Base-by-base conservation (phyloP, 768 basidiomycete genomes). In the Pseudohyphozyma bogoriensis region DNA sequence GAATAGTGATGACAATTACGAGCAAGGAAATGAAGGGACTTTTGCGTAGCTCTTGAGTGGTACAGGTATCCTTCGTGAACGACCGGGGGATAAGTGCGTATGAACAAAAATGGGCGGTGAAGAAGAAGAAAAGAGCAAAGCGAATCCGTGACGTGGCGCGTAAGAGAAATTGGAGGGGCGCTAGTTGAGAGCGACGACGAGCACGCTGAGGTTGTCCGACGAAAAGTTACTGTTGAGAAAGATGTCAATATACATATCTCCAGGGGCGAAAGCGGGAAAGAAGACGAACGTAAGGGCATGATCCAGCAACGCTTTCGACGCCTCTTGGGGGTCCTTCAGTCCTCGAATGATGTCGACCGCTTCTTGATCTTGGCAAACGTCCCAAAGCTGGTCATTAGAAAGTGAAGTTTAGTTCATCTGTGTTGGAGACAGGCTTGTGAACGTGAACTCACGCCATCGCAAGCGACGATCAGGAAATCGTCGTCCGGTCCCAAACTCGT, bases 201-300 rank as follows among this genome's bases (percentile, higher is more conserved):
- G 73, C 32, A 89, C 86, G 37, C 88, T 92, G 52, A 97, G 84
- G 75, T 99, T 99, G 74, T 99, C 95, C 44, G 86, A 87, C 20
- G 91, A 91, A 75, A 89, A 92, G 71, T 61, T 40, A 6, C 55
- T 64, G 56, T n/a, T 13, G 33, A 5, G 18, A 28, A 28, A 13
- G 10, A 22, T 4, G 40, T 8, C 32, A 33, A 22, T 2, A 32
- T 15, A 40, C 33, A 12, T 18, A 12, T 13, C 7, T 26, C 36
- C 12, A 32, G 40, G 16, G 28, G 26, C n/a, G 10, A 20, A 46
- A 49, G 33, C 51, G 24, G 33, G 36, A 37, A 35, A n/a, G 39
- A 51, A 20, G 28, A 36, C 35, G 15, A 22, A 61, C 50, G 18
- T 18, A 10, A 95, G 79, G 22, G 95, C 95, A 68, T 92, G 83